Base-by-base conservation (phyloP, 2,329 filamentous ascomycete species). In the Fusarium longipes region DNA sequence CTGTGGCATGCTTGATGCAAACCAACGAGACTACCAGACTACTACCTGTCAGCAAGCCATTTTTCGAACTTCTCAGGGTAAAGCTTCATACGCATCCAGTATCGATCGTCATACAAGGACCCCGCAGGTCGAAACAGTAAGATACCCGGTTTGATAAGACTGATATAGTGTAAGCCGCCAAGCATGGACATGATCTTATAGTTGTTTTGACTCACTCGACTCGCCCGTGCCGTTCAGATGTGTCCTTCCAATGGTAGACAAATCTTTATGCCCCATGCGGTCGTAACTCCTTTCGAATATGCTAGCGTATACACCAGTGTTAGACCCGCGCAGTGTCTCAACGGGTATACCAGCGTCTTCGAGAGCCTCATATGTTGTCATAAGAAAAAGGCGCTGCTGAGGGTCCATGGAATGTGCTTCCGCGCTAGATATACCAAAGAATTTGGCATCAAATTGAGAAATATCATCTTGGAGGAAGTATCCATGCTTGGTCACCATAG, bases 251-350 rank as follows among this genome's bases (percentile, higher is more conserved):
- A 57, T 57, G 4, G 54, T 57, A 5, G 54, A 57, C 22, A 57
- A 24, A 14, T 57, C 54, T 4, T 57, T 57, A 18, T 57, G 54
- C 1, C 54, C 54, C 48, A 57, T 57, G 4, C 48, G 54, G 8
- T 57, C 36, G 9, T 57, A 57, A 15, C 54, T 57, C 14, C 54
- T 57, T 29, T 57, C 48, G 8, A 57, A 57, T 20, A 54, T 57
- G 15, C 54, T 57, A 8, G 54, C 54, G 30, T 54, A 57, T 8
- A 57, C 54, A 6, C 36, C 36, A 30, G 54, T 57, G 24, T 57
- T 54, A 3, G 48, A 57, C 9, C 54, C 48, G 0, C 54, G 54
- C 2, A 57, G 36, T 7, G 15, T 54, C 27, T 57, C 54, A 24
- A 54, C 18, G 0, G 54, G 48, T 17, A 57, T 57, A 8, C 54